phyloP scores from a whole-genome alignment of 352 stramenopile genomes.

The Phytophthora palmivora region DNA sequence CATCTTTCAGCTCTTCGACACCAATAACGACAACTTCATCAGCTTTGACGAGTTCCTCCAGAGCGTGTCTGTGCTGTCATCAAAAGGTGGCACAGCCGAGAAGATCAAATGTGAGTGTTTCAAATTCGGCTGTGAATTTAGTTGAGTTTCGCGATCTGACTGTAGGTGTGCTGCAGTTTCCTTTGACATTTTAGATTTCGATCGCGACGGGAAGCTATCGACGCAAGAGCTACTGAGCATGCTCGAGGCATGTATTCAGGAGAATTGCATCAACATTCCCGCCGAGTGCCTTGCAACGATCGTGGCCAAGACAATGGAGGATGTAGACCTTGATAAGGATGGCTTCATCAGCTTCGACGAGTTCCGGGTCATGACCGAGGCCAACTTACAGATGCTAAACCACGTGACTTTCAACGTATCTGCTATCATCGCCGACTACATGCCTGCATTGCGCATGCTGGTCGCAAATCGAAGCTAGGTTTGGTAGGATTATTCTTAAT shows the following conservation, averaged over 20 bases:
- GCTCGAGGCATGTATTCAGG: slow-evolving; percentile 74
- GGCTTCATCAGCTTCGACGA: slow-evolving; percentile 83
- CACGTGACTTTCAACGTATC: slow-evolving; percentile 87
- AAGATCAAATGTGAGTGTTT: slow-evolving; percentile 74
- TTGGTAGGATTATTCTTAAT: neutral
- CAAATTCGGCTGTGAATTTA: no score
- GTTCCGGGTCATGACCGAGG: slow-evolving; percentile 63
- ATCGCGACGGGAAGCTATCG: slow-evolving; percentile 79
- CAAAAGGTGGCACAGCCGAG: slow-evolving; percentile 66
- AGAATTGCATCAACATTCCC: slow-evolving; percentile 83
- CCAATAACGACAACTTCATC: slow-evolving; percentile 82
- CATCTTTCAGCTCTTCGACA: slow-evolving; percentile 84
- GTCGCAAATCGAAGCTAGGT: slow-evolving; percentile 28
- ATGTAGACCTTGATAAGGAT: slow-evolving; percentile 72
- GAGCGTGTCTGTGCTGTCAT: slow-evolving; percentile 76
- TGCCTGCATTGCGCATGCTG: slow-evolving; percentile 69
- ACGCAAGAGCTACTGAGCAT: slow-evolving; percentile 75
- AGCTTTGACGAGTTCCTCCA: slow-evolving; percentile 83
- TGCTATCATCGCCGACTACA: slow-evolving; percentile 76
- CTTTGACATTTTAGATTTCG: slow-evolving; percentile 78
- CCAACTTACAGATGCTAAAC: slow-evolving; percentile 81
- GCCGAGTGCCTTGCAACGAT: slow-evolving; percentile 67
- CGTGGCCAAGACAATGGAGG: slow-evolving; percentile 73
- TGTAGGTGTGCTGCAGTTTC: slow-evolving; percentile 67
- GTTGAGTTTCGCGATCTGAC: no score